A percentile compares a stretch with the other conserved stretches of the same genome.
Conservation (phyloP, 2,329 filamentous ascomycete genomes). For the Apiospora hydei region DNA sequence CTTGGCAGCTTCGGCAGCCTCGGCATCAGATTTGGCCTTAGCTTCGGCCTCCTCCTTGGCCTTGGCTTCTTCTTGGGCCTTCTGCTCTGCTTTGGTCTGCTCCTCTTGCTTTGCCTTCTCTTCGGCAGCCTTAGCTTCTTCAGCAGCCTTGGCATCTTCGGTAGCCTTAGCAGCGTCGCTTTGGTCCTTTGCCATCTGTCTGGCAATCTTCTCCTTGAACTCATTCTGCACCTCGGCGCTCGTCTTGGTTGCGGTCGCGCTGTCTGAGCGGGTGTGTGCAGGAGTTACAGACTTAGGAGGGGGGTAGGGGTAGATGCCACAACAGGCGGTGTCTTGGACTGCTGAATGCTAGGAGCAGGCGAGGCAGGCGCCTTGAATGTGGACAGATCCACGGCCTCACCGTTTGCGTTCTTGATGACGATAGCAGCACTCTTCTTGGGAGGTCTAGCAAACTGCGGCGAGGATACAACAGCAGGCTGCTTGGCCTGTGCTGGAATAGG, state of each 20-base stretch:
- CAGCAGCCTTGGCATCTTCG: conserved; percentile 26
- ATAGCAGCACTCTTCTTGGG: conserved; percentile 76
- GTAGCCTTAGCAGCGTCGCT: conserved; percentile 37
- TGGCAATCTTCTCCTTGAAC: conserved; percentile 79
- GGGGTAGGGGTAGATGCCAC: conserved; percentile 80
- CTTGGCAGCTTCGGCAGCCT: conserved; percentile 31
- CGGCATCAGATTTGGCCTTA: conserved; percentile 42
- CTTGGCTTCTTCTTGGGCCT: conserved; percentile 33
- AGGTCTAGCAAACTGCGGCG: conserved; percentile 55
- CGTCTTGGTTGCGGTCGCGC: conserved; percentile 71
- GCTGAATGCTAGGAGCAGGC: conserved; percentile 60
- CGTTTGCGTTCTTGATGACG: conserved; percentile 82
- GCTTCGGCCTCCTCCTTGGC: conserved; percentile 38
- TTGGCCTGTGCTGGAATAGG: conserved; percentile 68
- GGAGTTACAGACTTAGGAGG: conserved; percentile 77
- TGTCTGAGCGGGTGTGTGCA: conserved; percentile 74
- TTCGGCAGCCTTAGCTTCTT: conserved; percentile 43
- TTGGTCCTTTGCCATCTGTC: conserved; percentile 56
- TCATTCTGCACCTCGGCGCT: conserved; percentile 84
- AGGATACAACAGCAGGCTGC: conserved; percentile 49
- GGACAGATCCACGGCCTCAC: conserved; percentile 77
- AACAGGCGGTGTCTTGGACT: conserved; percentile 71
- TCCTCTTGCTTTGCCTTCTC: conserved; percentile 42
- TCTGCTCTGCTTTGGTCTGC: conserved; percentile 39
- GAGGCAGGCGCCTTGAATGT: conserved; percentile 65